Base-by-base conservation (phyloP, 257 asterid genomes). In the Oldenlandia corymbosa region DNA sequence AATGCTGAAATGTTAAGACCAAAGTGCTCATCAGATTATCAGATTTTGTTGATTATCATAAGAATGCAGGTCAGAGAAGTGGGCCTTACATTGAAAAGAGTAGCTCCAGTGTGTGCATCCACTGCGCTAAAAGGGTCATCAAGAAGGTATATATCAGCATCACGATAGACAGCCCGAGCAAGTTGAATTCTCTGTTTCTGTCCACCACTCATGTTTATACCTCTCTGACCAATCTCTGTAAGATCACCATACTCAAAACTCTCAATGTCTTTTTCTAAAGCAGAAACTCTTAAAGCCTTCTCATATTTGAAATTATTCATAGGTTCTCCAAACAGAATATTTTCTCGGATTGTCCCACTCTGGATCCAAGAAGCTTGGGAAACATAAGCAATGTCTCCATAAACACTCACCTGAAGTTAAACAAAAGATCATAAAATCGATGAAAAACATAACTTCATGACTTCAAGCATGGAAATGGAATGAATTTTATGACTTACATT, bases 311-410 rank as follows among this genome's bases (percentile, higher is more conserved):
- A 66, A 28, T 68, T 60, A 69, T 92, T 82, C 75, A 87, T 51
- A 42, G 76, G 64, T 31, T 95, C 78, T 23, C 99, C 99, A 10
- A 92, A 92, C 20, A 92, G 75, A 69, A 92, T 85, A 74, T 92
- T 92, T 5, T 87, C 96, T 46, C 84, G 90, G 32, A 92, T 87
- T 37, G 81, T 88, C 64, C 97, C 99, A 28, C 95, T 89, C 78
- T 89, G 99, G 79, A 92, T 92, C 99, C 99, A 92, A n/a, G 99
- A 95, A 26, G 96, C 85, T 27, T 92, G 99, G n/a, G 97, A 89
- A 36, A 92, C 97, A 65, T 92, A 92, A 37, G 99, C 97, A 55
- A 87, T 80, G 46, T 74, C 78, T 55, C 97, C 97, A 36, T 70
- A 81, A 5, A 80, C 95, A 71, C 74, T 80, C 71, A 87, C 87